Conservation (phyloP, 106 monocot species). For the Ottelia alismoides region DNA sequence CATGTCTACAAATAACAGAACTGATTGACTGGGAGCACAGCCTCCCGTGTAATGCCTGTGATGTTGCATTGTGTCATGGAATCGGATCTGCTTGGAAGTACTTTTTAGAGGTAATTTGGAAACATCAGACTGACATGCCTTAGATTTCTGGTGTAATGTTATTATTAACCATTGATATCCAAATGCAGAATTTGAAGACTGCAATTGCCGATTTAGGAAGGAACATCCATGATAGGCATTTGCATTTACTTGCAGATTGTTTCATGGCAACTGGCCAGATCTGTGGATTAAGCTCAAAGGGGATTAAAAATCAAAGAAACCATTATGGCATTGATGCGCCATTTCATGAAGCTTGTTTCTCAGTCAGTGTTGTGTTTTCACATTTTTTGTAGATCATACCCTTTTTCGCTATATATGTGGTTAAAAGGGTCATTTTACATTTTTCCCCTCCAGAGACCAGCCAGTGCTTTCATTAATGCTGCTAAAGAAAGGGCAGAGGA, state of each 20-base stretch:
- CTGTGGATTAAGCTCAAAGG: no score
- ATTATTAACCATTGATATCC: background rate
- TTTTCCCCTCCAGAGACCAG: constrained; percentile 53
- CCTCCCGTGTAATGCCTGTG: constrained; percentile 37
- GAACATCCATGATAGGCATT: constrained; percentile 38
- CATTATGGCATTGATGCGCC: no score
- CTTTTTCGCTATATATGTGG: background rate
- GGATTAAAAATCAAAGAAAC: no score
- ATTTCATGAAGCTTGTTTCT: no score
- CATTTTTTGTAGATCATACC: no score
- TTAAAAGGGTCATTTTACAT: background rate
- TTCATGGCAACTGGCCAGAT: constrained; percentile 75
- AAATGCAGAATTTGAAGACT: constrained; percentile 53
- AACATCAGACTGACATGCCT: no score
- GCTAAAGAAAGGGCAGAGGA: constrained; percentile 51
- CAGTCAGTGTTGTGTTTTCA: no score
- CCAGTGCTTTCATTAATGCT: constrained; percentile 50
- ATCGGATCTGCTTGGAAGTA: constrained; percentile 57
- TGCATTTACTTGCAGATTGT: constrained; percentile 54
- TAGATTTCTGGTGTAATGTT: no score
- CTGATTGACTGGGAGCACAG: constrained; percentile 86
- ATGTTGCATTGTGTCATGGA: constrained; percentile 33
- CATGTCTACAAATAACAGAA: constrained; percentile 77
- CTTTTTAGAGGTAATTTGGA: constrained; percentile 58
- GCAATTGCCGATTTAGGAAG: constrained; percentile 51